Base-by-base conservation (phyloP, 139 green algal genomes). In the Edaphochlamys debaryana region DNA sequence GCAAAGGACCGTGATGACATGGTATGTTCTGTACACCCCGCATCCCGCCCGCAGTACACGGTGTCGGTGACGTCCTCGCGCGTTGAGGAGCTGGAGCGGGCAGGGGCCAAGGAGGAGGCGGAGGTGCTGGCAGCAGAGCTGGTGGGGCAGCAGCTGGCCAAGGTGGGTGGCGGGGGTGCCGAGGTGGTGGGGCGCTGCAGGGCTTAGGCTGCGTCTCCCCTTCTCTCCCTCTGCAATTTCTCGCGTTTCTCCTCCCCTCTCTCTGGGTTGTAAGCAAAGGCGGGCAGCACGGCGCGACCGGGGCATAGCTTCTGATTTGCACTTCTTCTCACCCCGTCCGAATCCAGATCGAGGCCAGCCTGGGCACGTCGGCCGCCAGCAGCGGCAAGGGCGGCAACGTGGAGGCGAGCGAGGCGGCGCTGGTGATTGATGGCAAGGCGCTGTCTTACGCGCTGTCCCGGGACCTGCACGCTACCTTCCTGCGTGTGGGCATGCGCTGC, bases 371-470 rank as follows among this genome's bases (percentile, higher is more conserved):
- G 11, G 9, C 45, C 11, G 56, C 56, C 2, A 29, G 56, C 2
- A 23, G 19, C 19, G 56, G 56, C 56, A n/a, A 2, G 3, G 56
- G 56, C 2, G 56, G 23, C 56, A 25, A 6, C 56, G 7, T 94
- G 32, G 63, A 91, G 56, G 56, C 56, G 3, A 6, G 9, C 2
- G 23, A 63, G 1, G 56, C 56, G 56, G 56, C 56, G 4, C 56
- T 63, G 20, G 25, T 97, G 48, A 95, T 98, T 54, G 95, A 98
- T 67, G 95, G 95, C 75, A 94, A 92, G 86, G 95, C 94, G 22
- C 89, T 98, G 11, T 85, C 68, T 32, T 91, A 94, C 84, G 89
- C 96, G 11, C 87, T 98, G 73, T 84, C 50, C 2, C 80, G 89
- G 17, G 73, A 89, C 38, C 80, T 93, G 56, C 23, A 75, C 27